Base-by-base conservation (phyloP, 78 protist species). In the Monosiga brevicollis region DNA sequence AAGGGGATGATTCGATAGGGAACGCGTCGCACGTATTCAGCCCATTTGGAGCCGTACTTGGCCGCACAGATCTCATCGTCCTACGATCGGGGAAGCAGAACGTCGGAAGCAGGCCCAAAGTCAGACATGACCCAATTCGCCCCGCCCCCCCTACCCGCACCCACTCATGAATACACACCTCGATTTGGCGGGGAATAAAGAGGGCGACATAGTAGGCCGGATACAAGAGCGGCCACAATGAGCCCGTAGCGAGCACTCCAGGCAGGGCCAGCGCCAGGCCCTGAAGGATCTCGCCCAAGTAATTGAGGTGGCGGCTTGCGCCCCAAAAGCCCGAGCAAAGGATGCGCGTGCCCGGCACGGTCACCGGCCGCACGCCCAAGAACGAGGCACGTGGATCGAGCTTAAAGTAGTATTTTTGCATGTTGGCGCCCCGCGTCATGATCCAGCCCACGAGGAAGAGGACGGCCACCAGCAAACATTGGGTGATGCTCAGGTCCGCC, bases 301-400 rank as follows among this genome's bases (percentile, higher is more conserved):
- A 80, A 42, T 80, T 80, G 75, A 80, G 36, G 76, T 80, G 83
- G 36, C 83, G 75, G 23, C 34, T 11, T 1, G 43, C 43, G 43
- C 73, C 83, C 83, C 83, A 80, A 3, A 41, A 80, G 34, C 83
- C 83, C 22, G 62, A 39, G 83, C 42, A 72, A 2, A 80, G 76
- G 38, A 80, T 10, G 2, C 82, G 75, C 55, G 36, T 15, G 9
- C 35, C 83, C 34, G 37, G 3, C 32, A 80, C 6, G 9, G 73
- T 32, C 25, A 2, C 37, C 43, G 6, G 83, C 34, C 43, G 25
- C 23, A 79, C 23, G 55, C 83, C 83, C 35, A 41, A 23, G 43
- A 80, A 42, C 26, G 43, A 15, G 34, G 0, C 23, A 42, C 40
- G 22, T 35, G 41, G 35, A 15, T n/a, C 37, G 32, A 73, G 24